A percentile compares a stretch with the other conserved stretches of the same genome.
phyloP scores from a whole-genome alignment of 176 grass and related monocot species.

The Stipa capillata region DNA sequence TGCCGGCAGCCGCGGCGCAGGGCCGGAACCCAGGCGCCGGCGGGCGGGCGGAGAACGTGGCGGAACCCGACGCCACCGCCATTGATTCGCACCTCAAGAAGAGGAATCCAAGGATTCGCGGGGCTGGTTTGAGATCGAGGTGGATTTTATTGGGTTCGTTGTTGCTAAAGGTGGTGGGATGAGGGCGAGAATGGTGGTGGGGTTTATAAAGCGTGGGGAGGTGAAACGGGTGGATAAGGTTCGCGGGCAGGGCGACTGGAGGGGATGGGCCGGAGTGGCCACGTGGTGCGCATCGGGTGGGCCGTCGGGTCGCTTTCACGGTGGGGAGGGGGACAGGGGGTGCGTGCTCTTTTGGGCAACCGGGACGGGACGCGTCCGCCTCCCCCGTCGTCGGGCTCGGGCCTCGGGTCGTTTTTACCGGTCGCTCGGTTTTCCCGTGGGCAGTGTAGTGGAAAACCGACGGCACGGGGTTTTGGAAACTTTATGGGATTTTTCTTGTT shows the following conservation, averaged over 20 bases:
- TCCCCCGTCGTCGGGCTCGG: neutral
- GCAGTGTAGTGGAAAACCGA: too few relatives aligned
- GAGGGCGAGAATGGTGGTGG: neutral
- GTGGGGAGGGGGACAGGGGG: neutral
- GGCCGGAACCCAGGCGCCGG: neutral
- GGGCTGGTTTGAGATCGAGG: neutral
- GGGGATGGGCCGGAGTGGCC: neutral
- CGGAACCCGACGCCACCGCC: neutral
- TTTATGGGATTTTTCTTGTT: neutral
- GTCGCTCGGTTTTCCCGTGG: neutral
- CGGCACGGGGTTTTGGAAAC: neutral
- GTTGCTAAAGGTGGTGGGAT: neutral
- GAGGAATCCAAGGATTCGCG: neutral
- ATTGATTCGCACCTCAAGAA: neutral
- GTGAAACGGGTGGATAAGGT: conserved; percentile 47
- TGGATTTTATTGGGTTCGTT: neutral
- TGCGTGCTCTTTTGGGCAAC: neutral
- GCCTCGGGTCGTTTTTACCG: neutral
- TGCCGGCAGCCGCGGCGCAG: neutral
- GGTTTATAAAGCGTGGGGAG: neutral
- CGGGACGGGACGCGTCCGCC: neutral
- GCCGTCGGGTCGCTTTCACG: neutral
- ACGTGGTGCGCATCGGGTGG: conserved; percentile 35
- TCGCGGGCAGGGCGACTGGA: neutral
- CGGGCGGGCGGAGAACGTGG: conserved; percentile 12